Evolutionary conservation across 495 filamentous ascomycete genomes (phyloP).

Genomic region (Hyaloscypha bicolor): DNA sequence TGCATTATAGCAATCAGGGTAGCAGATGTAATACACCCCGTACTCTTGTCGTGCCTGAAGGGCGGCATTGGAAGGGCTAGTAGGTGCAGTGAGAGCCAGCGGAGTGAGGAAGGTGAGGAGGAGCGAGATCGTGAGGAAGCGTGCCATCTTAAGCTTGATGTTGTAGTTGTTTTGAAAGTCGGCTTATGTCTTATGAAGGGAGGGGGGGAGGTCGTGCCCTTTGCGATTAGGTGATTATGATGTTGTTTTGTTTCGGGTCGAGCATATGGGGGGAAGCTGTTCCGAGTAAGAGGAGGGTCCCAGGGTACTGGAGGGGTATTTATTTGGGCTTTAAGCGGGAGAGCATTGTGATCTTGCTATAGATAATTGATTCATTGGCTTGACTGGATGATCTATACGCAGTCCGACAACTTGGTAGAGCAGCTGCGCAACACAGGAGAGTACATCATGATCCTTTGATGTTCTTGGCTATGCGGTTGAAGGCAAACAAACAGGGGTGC

Average conservation of each 20-base stretch:
- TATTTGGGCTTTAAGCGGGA: neutral
- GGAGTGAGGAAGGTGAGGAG: slow-evolving; percentile 6
- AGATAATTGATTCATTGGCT: neutral
- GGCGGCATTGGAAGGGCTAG: neutral
- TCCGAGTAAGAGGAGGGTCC: neutral
- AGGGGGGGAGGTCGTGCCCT: neutral
- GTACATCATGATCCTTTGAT: neutral
- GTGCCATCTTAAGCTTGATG: neutral
- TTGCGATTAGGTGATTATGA: neutral
- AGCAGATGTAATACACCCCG: neutral
- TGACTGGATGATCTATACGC: neutral
- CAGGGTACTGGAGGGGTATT: neutral
- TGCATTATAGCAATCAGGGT: neutral
- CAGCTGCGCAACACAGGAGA: neutral
- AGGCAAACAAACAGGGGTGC: neutral
- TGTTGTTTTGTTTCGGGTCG: neutral
- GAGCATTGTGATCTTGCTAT: neutral
- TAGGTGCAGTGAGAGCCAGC: slow-evolving; percentile 1
- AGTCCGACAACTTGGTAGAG: neutral
- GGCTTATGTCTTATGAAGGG: neutral
- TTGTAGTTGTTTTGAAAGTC: neutral
- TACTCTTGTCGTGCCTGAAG: neutral
- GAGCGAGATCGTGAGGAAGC: neutral
- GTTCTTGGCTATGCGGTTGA: neutral
- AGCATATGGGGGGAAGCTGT: neutral